A percentile compares a stretch with the other conserved stretches of the same genome.
phyloP scores from a whole-genome alignment of 2,329 filamentous ascomycete species.

The Neophaeococcomyces aloes region DNA sequence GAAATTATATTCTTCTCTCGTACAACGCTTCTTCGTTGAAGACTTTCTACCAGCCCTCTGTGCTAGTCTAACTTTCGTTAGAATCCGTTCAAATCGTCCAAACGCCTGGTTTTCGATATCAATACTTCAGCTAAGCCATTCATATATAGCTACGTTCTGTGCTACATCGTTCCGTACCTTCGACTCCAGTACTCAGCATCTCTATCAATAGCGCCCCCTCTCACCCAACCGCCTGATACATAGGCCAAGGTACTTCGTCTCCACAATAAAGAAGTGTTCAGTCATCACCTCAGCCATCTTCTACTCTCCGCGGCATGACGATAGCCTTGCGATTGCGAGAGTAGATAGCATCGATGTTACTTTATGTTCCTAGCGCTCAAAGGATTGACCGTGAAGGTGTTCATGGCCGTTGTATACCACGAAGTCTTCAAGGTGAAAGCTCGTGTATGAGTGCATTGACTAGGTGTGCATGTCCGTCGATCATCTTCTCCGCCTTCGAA shows the following conservation, averaged over 20 bases:
- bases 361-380: conserved; percentile 57
- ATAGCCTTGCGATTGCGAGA: conserved; percentile 23
- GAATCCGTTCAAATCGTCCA: no score
- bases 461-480: conserved; percentile 64
- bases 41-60: no score
- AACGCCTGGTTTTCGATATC: no score
- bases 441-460: conserved; percentile 89
- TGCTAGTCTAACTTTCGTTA: no score
- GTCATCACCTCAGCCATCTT: conserved; percentile 69
- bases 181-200: conserved; percentile 15
- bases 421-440: conserved; percentile 86
- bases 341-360: conserved; percentile 28
- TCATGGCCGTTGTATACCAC: conserved; percentile 68
- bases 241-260: conserved; percentile 84
- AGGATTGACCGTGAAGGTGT: conserved; percentile 72
- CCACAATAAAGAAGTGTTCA: conserved; percentile 79
- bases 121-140: no score
- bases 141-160: no score
- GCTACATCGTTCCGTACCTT: conserved; percentile 43
- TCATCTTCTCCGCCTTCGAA: conserved; percentile 77
- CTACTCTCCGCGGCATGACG: conserved; percentile 43
- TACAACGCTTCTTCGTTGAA: no score
- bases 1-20: no score
- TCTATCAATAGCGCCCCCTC: background rate
- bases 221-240: conserved; percentile 38